A percentile compares a stretch with the other conserved stretches of the same genome.
These are phyloP conservation scores for Leishmania gerbilli DNA, from an alignment of 208 protist species.

Conservation along the genomic window DNA sequence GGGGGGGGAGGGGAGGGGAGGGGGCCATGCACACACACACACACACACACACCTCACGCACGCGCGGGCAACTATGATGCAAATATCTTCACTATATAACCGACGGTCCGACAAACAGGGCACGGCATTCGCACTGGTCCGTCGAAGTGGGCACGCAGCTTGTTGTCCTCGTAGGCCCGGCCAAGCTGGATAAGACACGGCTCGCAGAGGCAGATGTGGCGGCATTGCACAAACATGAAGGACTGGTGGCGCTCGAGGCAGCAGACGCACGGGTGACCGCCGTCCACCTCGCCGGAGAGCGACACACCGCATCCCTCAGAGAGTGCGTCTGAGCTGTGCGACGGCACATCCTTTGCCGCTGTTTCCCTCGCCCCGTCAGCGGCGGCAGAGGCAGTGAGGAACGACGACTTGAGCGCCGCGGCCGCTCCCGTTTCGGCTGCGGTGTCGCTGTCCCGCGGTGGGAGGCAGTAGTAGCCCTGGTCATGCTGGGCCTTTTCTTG, in stretches of 20 bases:
- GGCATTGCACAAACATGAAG: constrained; percentile 31
- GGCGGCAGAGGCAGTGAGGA: background rate
- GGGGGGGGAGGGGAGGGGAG: no score
- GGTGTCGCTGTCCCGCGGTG: background rate
- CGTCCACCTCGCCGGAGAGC: background rate
- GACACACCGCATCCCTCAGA: background rate
- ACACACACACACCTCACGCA: background rate
- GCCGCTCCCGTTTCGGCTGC: background rate
- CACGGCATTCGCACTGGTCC: constrained; percentile 19
- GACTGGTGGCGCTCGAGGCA: constrained; percentile 12
- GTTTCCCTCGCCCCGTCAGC: background rate
- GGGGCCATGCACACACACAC: background rate
- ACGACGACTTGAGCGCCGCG: background rate
- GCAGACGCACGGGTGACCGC: constrained; percentile 12
- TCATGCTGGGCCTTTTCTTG: background rate
- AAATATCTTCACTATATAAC: constrained; percentile 2
- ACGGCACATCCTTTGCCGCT: background rate
- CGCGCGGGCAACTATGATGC: background rate
- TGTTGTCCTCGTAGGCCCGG: constrained; percentile 13
- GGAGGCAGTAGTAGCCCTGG: constrained; percentile 7
- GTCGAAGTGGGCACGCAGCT: constrained; percentile 1
- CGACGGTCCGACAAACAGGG: constrained; percentile 5
- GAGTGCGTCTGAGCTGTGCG: no score
- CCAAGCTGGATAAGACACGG: constrained; percentile 19
- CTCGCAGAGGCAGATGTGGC: constrained; percentile 36